Evolutionary conservation across 768 basidiomycete genomes (phyloP), one percentile per base, ranked within the genome.

Genomic region (Hygrocybe punicea): DNA sequence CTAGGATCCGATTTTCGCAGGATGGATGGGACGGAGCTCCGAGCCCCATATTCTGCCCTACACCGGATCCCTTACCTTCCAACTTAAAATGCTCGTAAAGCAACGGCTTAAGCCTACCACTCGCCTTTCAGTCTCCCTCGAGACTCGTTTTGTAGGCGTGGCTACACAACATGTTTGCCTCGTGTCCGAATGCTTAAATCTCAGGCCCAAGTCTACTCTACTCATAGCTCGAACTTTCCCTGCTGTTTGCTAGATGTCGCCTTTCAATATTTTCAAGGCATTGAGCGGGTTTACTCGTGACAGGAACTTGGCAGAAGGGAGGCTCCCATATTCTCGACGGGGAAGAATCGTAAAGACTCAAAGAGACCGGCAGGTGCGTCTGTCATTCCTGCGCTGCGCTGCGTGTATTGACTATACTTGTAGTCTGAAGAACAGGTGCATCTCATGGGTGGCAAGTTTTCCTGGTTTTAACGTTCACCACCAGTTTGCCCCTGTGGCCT

Each of bases 181-280:
- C 58, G 24, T 59, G 58, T 50, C 45, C 21, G 36, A 35, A 36
- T 39, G 37, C 53, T 55, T 59, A 48, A 58, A 56, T 37, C 23
- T 19, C 16, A 17, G 4, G 19, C 51, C n/a, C 29, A 10, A 16
- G 46, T 45, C 23, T 8, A 29, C 29, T 8, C 29, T 29, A n/a
- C 29, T 8, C 29, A 8, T 29, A 29, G 8, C 42, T 44, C 17
- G 44, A 34, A 16, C 35, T 35, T 40, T 36, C 29, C 52, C 37
- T 14, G 9, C 33, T 29, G 11, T 25, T 19, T 34, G 9, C 33
- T 24, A 13, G 42, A 68, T 66, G 67, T 66, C 54, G 62, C 60
- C 61, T 58, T 53, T 55, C 55, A 66, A 57, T 58, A 59, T 63
- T 59, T 71, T 59, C 67, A 68, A 58, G 49, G 63, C 61, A 50